Base-by-base conservation (phyloP, 345 rosid species). In the Salix arbutifolia region DNA sequence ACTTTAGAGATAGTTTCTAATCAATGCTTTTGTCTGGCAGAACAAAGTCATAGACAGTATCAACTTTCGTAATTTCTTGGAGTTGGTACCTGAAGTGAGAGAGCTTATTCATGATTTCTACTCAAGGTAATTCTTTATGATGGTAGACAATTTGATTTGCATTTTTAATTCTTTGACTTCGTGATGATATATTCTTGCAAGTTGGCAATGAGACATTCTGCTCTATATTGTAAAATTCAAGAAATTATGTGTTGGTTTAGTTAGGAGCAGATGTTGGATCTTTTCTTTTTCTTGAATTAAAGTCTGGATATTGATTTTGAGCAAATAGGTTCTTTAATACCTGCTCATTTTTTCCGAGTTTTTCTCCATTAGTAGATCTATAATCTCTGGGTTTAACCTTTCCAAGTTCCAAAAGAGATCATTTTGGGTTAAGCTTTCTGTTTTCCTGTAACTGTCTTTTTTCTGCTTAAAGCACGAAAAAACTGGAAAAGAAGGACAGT, bases 61-160 rank as follows among this genome's bases (percentile, higher is more conserved):
- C 73, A 90, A 82, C 89, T 96, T 96, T 84, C 93, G 98, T 72
- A 90, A 90, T 84, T 91, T 94, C 83, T 88, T 96, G 89, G 99
- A 96, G 92, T 81, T 96, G 78, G 94, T 91, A 67, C 99, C 99
- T 74, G 98, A 96, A 89, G 97, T 94, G 56, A 92, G 99, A 84
- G 99, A 96, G 85, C 96, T 96, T 75, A 90, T 96, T 79, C 90
- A 91, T 82, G 96, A 92, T 80, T 96, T 96, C 78, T 96, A 96
- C 86, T 89, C 98, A 35, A 96, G 99, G 98, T 96, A 85, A 68
- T 61, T 48, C 35, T 0, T 8, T 52, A 3, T 44, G 31, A 6
- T 46, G 13, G 28, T 71, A 23, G 10, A 31, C 42, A 31, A 48
- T 33, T 67, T 21, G 17, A 53, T 30, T 26, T 56, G 52, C 17